Evolutionary conservation across 129 eudicot species (phyloP).

Genomic region (Tanacetum coccineum): DNA sequence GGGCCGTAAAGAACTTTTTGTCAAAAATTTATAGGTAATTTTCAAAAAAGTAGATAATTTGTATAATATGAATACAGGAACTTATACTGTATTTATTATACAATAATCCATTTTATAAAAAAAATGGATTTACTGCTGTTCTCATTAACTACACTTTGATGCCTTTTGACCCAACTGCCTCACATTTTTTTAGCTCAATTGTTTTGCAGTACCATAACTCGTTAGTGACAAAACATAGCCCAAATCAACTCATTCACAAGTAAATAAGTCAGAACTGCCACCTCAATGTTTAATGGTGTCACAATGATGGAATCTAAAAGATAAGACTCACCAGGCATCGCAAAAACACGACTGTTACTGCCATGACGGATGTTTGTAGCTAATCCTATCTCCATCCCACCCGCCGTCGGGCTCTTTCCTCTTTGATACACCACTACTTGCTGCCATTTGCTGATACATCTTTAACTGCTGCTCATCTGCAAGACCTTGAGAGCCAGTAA

Average conservation of each 20-base stretch:
- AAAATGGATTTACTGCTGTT: too few species aligned
- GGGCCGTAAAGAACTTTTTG: too few species aligned
- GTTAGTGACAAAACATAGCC: not conserved
- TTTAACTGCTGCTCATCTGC: slow-evolving; percentile 64
- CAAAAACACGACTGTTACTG: slow-evolving; percentile 38
- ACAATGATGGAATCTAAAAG: not conserved
- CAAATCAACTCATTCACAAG: not conserved
- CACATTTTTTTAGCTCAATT: too few species aligned
- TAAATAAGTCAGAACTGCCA: not conserved
- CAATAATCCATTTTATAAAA: too few species aligned
- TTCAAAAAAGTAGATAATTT: too few species aligned
- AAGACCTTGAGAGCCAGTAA: slow-evolving; percentile 42
- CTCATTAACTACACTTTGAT: too few species aligned
- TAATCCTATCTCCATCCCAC: slow-evolving; percentile 59
- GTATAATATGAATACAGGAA: too few species aligned
- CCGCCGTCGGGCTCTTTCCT: slow-evolving; percentile 91
- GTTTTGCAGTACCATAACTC: not conserved
- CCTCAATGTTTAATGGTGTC: not conserved
- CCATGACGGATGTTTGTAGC: slow-evolving; percentile 64
- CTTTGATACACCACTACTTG: slow-evolving; percentile 52
- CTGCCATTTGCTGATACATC: slow-evolving; percentile 41
- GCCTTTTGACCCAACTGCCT: too few species aligned
- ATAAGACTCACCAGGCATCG: slow-evolving; percentile 26
- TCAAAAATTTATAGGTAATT: too few species aligned
- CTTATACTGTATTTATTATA: too few species aligned